Evolutionary conservation across 2,329 filamentous ascomycete species (phyloP).

Genomic region (Penicillium sp.): DNA sequence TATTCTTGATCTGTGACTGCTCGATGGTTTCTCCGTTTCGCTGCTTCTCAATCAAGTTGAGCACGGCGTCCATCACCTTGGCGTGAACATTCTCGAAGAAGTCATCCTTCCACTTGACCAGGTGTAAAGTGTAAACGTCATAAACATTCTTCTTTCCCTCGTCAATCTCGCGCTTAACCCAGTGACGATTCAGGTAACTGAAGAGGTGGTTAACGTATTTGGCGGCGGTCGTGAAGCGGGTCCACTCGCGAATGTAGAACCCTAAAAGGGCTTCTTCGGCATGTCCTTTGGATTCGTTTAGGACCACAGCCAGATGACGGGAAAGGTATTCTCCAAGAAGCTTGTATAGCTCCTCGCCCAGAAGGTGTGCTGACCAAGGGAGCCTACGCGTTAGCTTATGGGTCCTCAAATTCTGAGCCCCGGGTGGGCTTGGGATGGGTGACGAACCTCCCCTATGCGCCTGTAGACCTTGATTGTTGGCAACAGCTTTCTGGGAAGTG

Average conservation of each 20-base stretch:
- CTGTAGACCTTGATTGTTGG: slow-evolving; percentile 57
- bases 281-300: slow-evolving; percentile 75
- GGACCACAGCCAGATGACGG: slow-evolving; percentile 73
- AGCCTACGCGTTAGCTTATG: slow-evolving; percentile 2
- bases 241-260: slow-evolving; percentile 98
- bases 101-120: slow-evolving; percentile 93
- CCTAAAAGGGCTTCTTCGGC: slow-evolving; percentile 86
- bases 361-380: slow-evolving; percentile 73
- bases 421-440: background rate
- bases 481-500: slow-evolving; percentile 91
- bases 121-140: slow-evolving; percentile 94
- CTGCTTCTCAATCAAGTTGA: slow-evolving; percentile 96
- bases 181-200: slow-evolving; percentile 93
- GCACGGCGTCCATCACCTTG: slow-evolving; percentile 92
- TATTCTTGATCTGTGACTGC: slow-evolving; percentile 93
- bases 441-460: slow-evolving; percentile 74
- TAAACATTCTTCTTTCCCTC: slow-evolving; percentile 98
- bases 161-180: slow-evolving; percentile 98
- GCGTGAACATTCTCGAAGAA: slow-evolving; percentile 83
- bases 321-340: slow-evolving; percentile 87
- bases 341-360: slow-evolving; percentile 95
- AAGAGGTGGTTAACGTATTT: slow-evolving; percentile 99
- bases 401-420: background rate
- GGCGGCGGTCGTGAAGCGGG: slow-evolving; percentile 90
- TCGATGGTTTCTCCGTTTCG: slow-evolving; percentile 97